A percentile compares a stretch with the other conserved stretches of the same genome.
These are phyloP conservation scores for Tolypocladium amazonense DNA, from an alignment of 2,329 filamentous ascomycete species.

Conservation along the genomic window DNA sequence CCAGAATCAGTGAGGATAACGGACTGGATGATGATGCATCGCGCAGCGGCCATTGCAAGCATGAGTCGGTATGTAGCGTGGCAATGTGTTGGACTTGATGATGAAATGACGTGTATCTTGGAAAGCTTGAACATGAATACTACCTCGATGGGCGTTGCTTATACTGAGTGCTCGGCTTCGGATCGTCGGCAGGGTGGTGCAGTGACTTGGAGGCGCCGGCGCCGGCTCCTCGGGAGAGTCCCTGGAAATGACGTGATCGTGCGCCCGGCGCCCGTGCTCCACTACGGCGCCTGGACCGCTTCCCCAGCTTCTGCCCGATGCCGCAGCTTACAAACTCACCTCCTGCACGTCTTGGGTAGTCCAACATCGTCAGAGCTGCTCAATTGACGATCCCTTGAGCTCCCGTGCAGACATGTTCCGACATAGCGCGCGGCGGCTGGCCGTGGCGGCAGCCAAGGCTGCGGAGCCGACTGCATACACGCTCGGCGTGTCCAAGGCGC, in stretches of 20 bases:
- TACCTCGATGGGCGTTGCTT: background rate
- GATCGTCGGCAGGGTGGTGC: background rate
- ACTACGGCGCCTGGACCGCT: background rate
- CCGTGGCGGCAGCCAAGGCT: constrained; percentile 38
- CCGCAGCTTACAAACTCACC: background rate
- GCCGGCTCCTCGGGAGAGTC: background rate
- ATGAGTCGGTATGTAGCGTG: background rate
- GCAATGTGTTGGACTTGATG: background rate
- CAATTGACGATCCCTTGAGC: background rate
- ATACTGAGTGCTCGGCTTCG: background rate
- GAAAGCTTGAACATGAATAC: background rate
- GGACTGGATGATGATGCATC: background rate
- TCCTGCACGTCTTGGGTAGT: background rate
- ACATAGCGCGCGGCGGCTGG: constrained; percentile 56
- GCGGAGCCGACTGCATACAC: constrained; percentile 46
- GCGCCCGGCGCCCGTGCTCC: constrained; percentile 1
- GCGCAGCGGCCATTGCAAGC: background rate
- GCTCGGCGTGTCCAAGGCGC: constrained; percentile 65
- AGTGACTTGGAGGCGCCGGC: background rate
- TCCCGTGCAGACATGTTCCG: constrained; percentile 49
- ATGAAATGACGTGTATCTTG: background rate
- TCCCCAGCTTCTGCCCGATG: background rate
- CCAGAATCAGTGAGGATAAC: background rate
- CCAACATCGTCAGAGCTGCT: background rate
- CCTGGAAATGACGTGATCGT: constrained; percentile 11